Evolutionary conservation across 2,329 filamentous ascomycete genomes (phyloP).

Genomic region (Rhinocladiella similis): DNA sequence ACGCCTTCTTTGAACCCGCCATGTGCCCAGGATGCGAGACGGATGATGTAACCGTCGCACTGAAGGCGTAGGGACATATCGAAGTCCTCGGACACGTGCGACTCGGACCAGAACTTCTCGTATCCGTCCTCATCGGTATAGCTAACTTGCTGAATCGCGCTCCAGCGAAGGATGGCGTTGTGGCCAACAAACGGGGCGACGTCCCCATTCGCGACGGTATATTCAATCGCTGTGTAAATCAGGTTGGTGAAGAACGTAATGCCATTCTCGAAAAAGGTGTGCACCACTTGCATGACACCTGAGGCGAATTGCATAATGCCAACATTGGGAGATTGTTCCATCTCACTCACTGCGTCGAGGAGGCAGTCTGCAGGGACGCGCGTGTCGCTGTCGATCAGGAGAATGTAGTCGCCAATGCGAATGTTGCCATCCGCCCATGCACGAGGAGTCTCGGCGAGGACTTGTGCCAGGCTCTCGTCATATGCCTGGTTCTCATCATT

Average conservation of each 20-base stretch:
- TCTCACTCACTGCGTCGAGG: conserved; percentile 68
- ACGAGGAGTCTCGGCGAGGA: conserved; percentile 53
- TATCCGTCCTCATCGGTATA: conserved; percentile 44
- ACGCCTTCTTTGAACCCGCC: conserved; percentile 77
- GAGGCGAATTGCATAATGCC: conserved; percentile 72
- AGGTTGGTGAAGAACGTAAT: conserved; percentile 80
- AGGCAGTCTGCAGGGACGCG: conserved; percentile 68
- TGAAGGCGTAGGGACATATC: conserved; percentile 74
- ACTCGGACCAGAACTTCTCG: conserved; percentile 72
- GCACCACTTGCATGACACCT: conserved; percentile 74
- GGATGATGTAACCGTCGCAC: conserved; percentile 65
- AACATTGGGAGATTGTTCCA: conserved; percentile 68
- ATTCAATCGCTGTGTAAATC: conserved; percentile 72
- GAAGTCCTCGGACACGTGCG: conserved; percentile 75
- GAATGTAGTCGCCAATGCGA: conserved; percentile 76
- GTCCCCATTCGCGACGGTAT: conserved; percentile 69
- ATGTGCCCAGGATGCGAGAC: conserved; percentile 67
- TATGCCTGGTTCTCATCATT: conserved; percentile 50
- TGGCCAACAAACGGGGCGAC: conserved; percentile 75
- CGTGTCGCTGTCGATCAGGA: conserved; percentile 70
- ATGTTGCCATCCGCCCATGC: conserved; percentile 79
- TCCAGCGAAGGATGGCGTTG: conserved; percentile 74
- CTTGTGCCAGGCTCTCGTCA: conserved; percentile 39
- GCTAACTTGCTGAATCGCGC: conserved; percentile 59
- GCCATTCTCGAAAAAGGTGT: conserved; percentile 72